These are phyloP conservation scores for Allantophomopsis lycopodina DNA, from an alignment of 2,329 filamentous ascomycete genomes.

Conservation along the genomic window DNA sequence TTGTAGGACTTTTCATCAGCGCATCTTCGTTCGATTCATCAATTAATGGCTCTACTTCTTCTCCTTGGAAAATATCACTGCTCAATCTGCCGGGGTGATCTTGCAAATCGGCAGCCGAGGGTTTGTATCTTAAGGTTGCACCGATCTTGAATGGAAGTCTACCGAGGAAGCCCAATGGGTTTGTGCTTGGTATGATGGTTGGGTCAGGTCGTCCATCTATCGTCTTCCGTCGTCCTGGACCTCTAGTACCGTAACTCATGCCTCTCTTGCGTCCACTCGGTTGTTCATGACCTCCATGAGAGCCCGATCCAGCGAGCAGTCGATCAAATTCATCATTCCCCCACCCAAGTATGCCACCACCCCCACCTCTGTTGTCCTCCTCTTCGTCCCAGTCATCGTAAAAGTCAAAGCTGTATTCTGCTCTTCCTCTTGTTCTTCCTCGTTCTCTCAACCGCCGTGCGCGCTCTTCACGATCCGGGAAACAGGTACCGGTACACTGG, in stretches of 20 bases:
- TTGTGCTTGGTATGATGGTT: slow-evolving; percentile 80
- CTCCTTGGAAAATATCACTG: slow-evolving; percentile 22
- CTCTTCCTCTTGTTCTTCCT: slow-evolving; percentile 40
- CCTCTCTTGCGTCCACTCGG: slow-evolving; percentile 63
- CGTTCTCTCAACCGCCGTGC: slow-evolving; percentile 54
- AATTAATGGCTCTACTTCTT: slow-evolving; percentile 61
- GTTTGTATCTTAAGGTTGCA: slow-evolving; percentile 72
- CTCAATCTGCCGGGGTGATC: slow-evolving; percentile 57
- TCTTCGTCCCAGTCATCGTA: slow-evolving; percentile 90
- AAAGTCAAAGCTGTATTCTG: slow-evolving; percentile 87
- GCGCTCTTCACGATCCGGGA: slow-evolving; percentile 62
- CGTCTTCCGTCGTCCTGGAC: slow-evolving; percentile 40
- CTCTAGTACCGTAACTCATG: slow-evolving; percentile 80
- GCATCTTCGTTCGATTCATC: slow-evolving; percentile 13
- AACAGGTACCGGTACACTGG: slow-evolving; percentile 58
- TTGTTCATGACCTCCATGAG: slow-evolving; percentile 27
- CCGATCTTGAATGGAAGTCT: slow-evolving; percentile 77
- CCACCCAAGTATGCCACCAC: slow-evolving; percentile 57
- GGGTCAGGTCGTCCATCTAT: slow-evolving; percentile 45
- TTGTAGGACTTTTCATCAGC: slow-evolving; percentile 17
- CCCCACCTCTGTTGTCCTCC: slow-evolving; percentile 30
- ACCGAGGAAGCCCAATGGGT: slow-evolving; percentile 73
- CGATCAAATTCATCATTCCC: slow-evolving; percentile 77
- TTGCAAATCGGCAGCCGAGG: slow-evolving; percentile 79
- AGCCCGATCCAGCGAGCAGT: slow-evolving; percentile 57